Evolutionary conservation across 139 green algal genomes (phyloP).

Genomic region (Micractinium sp.): DNA sequence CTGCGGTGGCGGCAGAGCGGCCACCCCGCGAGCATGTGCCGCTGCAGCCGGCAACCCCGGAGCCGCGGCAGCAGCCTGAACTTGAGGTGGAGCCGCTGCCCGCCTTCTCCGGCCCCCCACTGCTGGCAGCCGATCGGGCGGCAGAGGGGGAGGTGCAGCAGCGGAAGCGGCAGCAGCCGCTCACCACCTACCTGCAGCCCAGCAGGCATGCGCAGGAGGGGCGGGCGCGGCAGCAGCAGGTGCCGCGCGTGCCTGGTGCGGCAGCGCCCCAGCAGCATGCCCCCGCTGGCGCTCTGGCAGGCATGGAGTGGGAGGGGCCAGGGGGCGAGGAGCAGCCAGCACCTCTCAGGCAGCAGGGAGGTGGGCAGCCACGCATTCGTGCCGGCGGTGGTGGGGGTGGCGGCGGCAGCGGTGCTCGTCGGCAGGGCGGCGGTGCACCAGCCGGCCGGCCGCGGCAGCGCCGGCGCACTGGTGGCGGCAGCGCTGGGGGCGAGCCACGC

Average conservation of each 20-base stretch:
- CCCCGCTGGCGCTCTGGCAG: background rate
- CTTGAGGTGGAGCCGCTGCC: background rate
- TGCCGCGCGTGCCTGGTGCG: background rate
- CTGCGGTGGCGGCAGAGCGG: background rate
- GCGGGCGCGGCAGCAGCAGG: background rate
- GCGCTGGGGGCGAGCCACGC: background rate
- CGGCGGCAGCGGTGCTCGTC: background rate
- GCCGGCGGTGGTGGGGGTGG: background rate
- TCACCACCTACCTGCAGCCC: background rate
- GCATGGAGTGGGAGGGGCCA: background rate
- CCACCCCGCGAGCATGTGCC: background rate
- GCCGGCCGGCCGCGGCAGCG: background rate
- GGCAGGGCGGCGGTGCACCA: too few relatives aligned
- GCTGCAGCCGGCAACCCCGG: background rate
- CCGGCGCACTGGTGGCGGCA: background rate
- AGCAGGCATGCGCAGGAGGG: too few relatives aligned
- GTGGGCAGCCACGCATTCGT: background rate
- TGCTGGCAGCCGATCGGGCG: background rate
- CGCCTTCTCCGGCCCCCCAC: background rate
- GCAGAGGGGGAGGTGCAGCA: background rate
- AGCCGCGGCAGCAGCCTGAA: background rate
- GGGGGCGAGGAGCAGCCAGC: background rate
- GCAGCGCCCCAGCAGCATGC: background rate
- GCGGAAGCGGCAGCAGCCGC: background rate
- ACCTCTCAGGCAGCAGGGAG: background rate